Base-by-base conservation (phyloP, 495 filamentous ascomycete species). In the Aeminium ludgeri region DNA sequence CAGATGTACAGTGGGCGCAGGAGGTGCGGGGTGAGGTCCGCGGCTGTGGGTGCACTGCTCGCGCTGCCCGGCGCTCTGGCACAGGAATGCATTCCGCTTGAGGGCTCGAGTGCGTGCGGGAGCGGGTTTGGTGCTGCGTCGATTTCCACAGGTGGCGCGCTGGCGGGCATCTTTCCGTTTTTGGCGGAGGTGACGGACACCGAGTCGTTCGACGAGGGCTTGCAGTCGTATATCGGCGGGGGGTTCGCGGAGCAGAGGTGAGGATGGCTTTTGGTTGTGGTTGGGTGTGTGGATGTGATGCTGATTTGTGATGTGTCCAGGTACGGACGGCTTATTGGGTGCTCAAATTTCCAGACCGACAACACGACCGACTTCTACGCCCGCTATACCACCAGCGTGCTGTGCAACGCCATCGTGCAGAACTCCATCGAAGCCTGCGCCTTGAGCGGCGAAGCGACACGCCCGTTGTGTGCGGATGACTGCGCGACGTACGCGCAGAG, bases 341-440 rank as follows among this genome's bases (percentile, higher is more conserved):
- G 89, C 56, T 65, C 69, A 27, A 72, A 73, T 45, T 60, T 92
- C 55, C 76, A 89, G 52, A 68, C 82, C 36, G 76, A 76, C 23
- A 81, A 91, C 50, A 79, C 83, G n/a, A 77, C 72, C 40, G 68
- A 78, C 51, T 72, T 84, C 53, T 99, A 99, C 63, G 89, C 91
- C 17, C 78, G 86, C 52, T 99, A 86, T 61, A 93, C 86, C 10
- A 87, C 75, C 36, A 87, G 82, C 51, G 75, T 86, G 56, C 70
- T 99, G 48, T 99, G 91, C 71, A 96, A 86, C 68, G 74, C 81
- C 45, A 80, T 99, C 57, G 72, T 99, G 40, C 91, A 96, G 60
- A 85, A 84, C 54, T 99, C 91, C 18, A 76, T 78, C 49, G 45
- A 54, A n/a, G 58, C 67, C 28, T 96, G 91, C 60, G 56, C 63